Percentiles rank a stretch among this genome's conserved stretches.
These are phyloP conservation scores for Hanseniaspora taiwanica DNA, from an alignment of 805 yeast genomes.

Conservation along the genomic window DNA sequence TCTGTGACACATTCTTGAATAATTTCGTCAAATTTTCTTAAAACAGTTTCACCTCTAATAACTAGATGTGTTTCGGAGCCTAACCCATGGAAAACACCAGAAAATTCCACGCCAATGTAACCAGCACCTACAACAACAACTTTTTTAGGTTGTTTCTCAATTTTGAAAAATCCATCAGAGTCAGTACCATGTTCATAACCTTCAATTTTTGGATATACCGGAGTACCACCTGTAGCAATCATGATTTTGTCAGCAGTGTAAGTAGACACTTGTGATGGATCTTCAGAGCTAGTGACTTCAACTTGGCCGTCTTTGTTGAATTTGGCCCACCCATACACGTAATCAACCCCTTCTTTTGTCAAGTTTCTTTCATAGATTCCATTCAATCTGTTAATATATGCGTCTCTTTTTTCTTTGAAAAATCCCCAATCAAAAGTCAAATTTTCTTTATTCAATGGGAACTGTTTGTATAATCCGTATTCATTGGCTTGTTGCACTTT, in stretches of 20 bases:
- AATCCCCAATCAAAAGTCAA: slow-evolving; percentile 68
- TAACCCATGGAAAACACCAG: slow-evolving; percentile 85
- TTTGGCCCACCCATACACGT: slow-evolving; percentile 73
- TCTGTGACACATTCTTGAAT: slow-evolving; percentile 73
- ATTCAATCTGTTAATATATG: slow-evolving; percentile 73
- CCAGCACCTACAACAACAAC: slow-evolving; percentile 98
- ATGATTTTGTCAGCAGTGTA: slow-evolving; percentile 74
- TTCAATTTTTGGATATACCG: slow-evolving; percentile 56
- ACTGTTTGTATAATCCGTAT: slow-evolving; percentile 63
- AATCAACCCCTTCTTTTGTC: slow-evolving; percentile 79
- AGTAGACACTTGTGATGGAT: slow-evolving; percentile 29
- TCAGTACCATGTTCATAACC: slow-evolving; percentile 78
- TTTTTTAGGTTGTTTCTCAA: slow-evolving; percentile 72
- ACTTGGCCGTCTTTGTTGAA: slow-evolving; percentile 61
- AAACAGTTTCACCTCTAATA: slow-evolving; percentile 82
- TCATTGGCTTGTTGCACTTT: slow-evolving; percentile 61
- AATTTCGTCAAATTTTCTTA: slow-evolving; percentile 75
- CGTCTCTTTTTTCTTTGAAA: slow-evolving; percentile 83
- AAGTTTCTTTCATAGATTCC: slow-evolving; percentile 88
- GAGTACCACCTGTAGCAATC: slow-evolving; percentile 88
- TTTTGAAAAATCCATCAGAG: slow-evolving; percentile 82
- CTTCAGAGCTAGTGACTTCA: slow-evolving; percentile 61
- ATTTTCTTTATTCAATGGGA: slow-evolving; percentile 34
- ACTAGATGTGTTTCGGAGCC: slow-evolving; percentile 79
- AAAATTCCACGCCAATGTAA: slow-evolving; percentile 88